Evolutionary conservation across 2,329 filamentous ascomycete genomes (phyloP).

Genomic region (Scytalidium lignicola): DNA sequence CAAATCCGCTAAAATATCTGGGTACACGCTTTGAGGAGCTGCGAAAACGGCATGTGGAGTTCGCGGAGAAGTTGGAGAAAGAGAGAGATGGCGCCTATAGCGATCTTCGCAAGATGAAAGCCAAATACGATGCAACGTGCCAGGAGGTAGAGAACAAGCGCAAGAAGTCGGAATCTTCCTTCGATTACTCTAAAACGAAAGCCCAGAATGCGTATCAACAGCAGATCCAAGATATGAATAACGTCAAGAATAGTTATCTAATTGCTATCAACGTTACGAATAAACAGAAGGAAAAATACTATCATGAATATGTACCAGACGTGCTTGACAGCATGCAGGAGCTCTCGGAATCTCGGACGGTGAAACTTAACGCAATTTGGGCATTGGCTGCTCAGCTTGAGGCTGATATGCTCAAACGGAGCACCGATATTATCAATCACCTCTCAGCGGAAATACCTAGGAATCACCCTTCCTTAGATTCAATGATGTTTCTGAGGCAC

Average conservation of each 20-base stretch:
- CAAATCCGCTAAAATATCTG: conserved; percentile 77
- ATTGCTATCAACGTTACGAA: conserved; percentile 96
- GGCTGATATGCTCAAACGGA: conserved; percentile 68
- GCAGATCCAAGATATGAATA: conserved; percentile 92
- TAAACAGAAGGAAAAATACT: conserved; percentile 96
- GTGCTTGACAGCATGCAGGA: conserved; percentile 91
- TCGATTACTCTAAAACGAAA: conserved; percentile 80
- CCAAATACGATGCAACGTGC: conserved; percentile 86
- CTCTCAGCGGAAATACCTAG: conserved; percentile 76
- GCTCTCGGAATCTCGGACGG: conserved; percentile 80
- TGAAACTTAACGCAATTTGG: conserved; percentile 84
- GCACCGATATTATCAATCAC: conserved; percentile 65
- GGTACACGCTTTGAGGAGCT: conserved; percentile 79
- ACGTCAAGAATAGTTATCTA: conserved; percentile 96
- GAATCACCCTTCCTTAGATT: conserved; percentile 85
- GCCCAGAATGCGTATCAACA: conserved; percentile 89
- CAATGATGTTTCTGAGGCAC: conserved; percentile 96
- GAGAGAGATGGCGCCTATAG: conserved; percentile 80
- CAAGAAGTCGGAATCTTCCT: conserved; percentile 92
- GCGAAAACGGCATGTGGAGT: conserved; percentile 85
- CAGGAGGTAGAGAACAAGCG: conserved; percentile 91
- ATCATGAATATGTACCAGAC: conserved; percentile 93
- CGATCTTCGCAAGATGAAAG: conserved; percentile 85
- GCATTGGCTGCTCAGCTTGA: conserved; percentile 74
- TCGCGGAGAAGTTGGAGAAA: conserved; percentile 80